Evolutionary conservation across 345 rosid species (phyloP).

Genomic region (Brassica nigra): DNA sequence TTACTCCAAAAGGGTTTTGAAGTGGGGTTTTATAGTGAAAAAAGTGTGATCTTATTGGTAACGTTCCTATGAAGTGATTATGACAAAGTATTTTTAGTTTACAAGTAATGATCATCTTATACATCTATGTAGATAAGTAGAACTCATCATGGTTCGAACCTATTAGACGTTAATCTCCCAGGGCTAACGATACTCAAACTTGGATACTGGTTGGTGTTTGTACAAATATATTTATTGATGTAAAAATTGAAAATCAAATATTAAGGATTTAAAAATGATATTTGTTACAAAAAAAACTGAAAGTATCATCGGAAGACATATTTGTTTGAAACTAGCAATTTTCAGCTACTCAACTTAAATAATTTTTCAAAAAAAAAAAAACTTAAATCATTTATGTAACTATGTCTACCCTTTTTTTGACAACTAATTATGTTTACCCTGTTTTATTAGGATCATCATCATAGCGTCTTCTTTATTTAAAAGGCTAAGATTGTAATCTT

Average conservation of each 20-base stretch:
- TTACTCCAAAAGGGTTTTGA: constrained; percentile 15
- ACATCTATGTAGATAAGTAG: constrained; percentile 8
- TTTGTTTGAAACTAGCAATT: neutral
- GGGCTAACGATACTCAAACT: neutral
- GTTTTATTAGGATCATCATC: neutral
- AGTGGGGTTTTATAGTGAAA: constrained; percentile 34
- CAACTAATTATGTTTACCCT: neutral
- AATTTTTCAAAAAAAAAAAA: neutral
- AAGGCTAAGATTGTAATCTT: neutral
- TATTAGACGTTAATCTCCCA: neutral
- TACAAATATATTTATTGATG: neutral
- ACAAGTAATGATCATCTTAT: constrained; percentile 26
- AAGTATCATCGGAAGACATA: neutral
- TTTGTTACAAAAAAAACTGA: neutral
- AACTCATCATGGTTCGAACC: constrained; percentile 1
- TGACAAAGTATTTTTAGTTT: constrained; percentile 25
- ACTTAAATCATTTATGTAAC: neutral
- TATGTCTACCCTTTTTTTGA: neutral
- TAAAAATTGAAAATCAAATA: neutral
- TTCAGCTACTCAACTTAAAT: neutral
- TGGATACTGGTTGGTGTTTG: neutral
- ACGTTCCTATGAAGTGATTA: constrained; percentile 20
- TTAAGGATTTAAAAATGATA: neutral
- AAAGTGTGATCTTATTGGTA: neutral
- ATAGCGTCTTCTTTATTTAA: neutral